Base-by-base conservation (phyloP, 2,329 filamentous ascomycete genomes). In the Aspergillus chevalieri region DNA sequence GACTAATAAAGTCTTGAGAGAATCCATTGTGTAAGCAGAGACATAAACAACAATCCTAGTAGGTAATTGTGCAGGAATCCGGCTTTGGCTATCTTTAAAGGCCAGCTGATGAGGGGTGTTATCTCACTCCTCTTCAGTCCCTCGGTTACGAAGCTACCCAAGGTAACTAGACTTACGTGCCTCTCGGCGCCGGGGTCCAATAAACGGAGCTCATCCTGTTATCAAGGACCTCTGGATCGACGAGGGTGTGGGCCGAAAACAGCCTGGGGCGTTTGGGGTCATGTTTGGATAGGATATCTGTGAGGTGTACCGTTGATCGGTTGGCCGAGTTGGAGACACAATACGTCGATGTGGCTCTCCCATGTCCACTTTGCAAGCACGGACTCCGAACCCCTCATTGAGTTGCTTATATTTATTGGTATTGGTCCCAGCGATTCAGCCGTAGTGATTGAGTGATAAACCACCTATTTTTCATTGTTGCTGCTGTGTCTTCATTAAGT, bases 1-100 rank as follows among this genome's bases (percentile, higher is more conserved):
- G 44, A 84, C 73, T 10, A 84, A 64, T 15, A 83, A 55, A 10
- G 70, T 78, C 58, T 76, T 77, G 30, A 81, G 49, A n/a, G 49
- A 55, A 47, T 70, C 63, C 69, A 71, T 68, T 24, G 41, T 48
- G 26, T 14, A 43, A 21, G 28, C 10, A 28, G 19, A 26, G 19
- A 43, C 21, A 24, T 22, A 26, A 3, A 26, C 1, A 19, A 43
- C 12, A 39, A 21, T 21, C 17, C 12, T 8, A 43, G 12, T 19
- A 43, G 22, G 21, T 8, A 24, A 22, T 19, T 15, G 10, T 43
- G 12, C 41, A n/a, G 12, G 21, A 14, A 41, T 36, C 22, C 19
- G n/a, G 9, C 30, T 34, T 19, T 38, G 8, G 34, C 17, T 38
- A 38, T 34, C 30, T 34, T 21, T 34, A 17, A 48, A 22, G 17